A percentile compares a stretch with the other conserved stretches of the same genome.
Evolutionary conservation across 202 grass and related monocot species (phyloP).

Genomic region (Digitaria exilis): DNA sequence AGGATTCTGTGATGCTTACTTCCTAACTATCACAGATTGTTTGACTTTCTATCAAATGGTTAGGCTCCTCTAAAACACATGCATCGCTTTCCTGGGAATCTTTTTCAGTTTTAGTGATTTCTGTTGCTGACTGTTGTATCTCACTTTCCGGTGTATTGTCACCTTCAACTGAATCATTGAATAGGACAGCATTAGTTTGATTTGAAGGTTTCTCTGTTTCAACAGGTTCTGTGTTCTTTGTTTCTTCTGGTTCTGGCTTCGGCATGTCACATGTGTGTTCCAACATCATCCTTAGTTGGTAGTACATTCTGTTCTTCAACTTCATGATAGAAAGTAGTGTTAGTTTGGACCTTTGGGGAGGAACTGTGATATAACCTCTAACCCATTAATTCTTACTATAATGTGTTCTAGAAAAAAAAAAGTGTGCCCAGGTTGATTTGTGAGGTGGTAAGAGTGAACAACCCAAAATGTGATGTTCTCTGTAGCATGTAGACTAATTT

Average conservation of each 20-base stretch:
- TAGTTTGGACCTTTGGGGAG: too few species aligned
- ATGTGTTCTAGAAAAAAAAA: too few species aligned
- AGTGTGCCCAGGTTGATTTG: too few species aligned
- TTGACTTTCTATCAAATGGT: conserved; percentile 34
- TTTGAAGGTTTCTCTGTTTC: conserved; percentile 33
- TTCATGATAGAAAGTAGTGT: too few species aligned
- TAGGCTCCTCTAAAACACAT: conserved; percentile 32
- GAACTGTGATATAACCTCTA: too few species aligned
- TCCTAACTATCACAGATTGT: conserved; percentile 13
- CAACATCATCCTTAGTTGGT: conserved; percentile 23
- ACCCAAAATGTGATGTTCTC: too few species aligned
- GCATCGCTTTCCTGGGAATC: conserved; percentile 26
- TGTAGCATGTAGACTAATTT: too few species aligned
- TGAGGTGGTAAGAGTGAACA: too few species aligned
- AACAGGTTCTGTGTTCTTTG: conserved; percentile 35
- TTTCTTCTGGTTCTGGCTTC: conserved; percentile 44
- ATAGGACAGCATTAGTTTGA: not conserved
- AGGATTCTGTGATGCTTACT: not conserved
- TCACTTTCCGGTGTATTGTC: conserved; percentile 5
- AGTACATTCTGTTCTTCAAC: conserved; percentile 24
- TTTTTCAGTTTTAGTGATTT: conserved; percentile 29
- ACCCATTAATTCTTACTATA: too few species aligned
- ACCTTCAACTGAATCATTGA: conserved; percentile 25
- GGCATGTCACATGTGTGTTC: not conserved
- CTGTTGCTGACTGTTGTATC: conserved; percentile 2